Conservation (phyloP, 2,329 filamentous ascomycete species). For the Colletotrichum sp. region DNA sequence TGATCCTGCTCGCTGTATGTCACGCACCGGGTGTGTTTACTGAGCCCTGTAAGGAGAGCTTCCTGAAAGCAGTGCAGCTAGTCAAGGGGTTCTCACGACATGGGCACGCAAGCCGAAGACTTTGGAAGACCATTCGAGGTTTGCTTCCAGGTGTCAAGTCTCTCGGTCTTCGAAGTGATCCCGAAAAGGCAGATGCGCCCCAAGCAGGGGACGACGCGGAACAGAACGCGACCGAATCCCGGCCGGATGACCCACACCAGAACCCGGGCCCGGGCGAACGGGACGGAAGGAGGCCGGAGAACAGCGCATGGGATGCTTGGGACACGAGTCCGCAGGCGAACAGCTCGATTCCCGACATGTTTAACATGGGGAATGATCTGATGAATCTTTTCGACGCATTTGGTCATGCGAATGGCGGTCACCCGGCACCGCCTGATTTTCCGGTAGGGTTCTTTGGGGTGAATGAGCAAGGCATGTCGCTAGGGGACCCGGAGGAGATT, state of each 20-base stretch:
- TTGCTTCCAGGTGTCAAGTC: constrained; percentile 35
- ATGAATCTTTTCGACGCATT: constrained; percentile 40
- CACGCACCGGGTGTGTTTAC: constrained; percentile 48
- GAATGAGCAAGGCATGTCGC: constrained; percentile 4
- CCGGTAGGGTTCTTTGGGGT: constrained; percentile 1
- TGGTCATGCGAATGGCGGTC: constrained; percentile 18
- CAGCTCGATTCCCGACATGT: constrained; percentile 33
- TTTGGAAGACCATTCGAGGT: constrained; percentile 40
- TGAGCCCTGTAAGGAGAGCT: constrained; percentile 35
- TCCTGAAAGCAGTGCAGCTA: constrained; percentile 35
- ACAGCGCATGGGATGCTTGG: neutral
- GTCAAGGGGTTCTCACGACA: constrained; percentile 36
- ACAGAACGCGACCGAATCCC: constrained; percentile 8
- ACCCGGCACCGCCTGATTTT: constrained; percentile 16
- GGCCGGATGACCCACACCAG: neutral
- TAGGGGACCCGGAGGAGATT: constrained; percentile 31
- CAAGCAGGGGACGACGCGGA: constrained; percentile 1
- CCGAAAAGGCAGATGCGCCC: constrained; percentile 1
- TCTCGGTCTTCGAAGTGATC: constrained; percentile 26
- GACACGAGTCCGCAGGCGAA: neutral
- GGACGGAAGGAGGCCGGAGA: neutral
- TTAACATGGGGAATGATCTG: constrained; percentile 38
- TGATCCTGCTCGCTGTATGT: constrained; percentile 48
- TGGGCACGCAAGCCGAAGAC: constrained; percentile 33
- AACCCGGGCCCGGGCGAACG: neutral